Evolutionary conservation across 2,329 filamentous ascomycete genomes (phyloP), one percentile per base, ranked within the genome.

Genomic region (Fusarium sororula): DNA sequence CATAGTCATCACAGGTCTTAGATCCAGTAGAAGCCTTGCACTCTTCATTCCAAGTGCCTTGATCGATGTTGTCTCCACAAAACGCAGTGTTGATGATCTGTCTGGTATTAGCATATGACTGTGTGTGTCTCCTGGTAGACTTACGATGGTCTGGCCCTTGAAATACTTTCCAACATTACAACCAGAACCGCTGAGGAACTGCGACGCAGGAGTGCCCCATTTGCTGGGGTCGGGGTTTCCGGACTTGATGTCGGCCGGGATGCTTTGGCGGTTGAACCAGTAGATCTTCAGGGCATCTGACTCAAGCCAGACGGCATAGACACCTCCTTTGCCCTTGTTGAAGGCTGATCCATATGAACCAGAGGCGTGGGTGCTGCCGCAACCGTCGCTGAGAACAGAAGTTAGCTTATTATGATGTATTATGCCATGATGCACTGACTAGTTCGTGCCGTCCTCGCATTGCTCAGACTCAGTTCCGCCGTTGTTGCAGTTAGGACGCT

Each of bases 291-390:
- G 94, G 58, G 86, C 86, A 1, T 87, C 78, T 30, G 86, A 84
- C 7, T 91, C 92, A 90, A 94, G 95, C 80, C 93, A 89, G 65
- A 91, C 87, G 13, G 89, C 91, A 74, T 91, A 93, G 37, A 93
- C 85, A 28, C 91, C 92, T 17, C 92, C 92, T 13, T 87, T 86
- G 22, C 80, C 85, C 10, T 68, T 37, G 42, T 55, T 63, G n/a
- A 68, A 68, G 3, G 48, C 42, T 14, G 42, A 63, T 3, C 64
- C 63, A n/a, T 68, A 68, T 2, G 63, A 68, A 8, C 53, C 63
- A 10, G 28, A 44, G 13, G 39, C 54, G 24, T 66, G 62, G 7
- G 65, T 67, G 38, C 51, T 67, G 1, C 65, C 65, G 18, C 65
- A 67, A 20, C 65, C 65, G 10, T 67, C 65, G 24, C 65, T 67